Evolutionary conservation across 768 basidiomycete genomes (phyloP), one percentile per base, ranked within the genome.

Genomic region (Cystobasidium onofrii): DNA sequence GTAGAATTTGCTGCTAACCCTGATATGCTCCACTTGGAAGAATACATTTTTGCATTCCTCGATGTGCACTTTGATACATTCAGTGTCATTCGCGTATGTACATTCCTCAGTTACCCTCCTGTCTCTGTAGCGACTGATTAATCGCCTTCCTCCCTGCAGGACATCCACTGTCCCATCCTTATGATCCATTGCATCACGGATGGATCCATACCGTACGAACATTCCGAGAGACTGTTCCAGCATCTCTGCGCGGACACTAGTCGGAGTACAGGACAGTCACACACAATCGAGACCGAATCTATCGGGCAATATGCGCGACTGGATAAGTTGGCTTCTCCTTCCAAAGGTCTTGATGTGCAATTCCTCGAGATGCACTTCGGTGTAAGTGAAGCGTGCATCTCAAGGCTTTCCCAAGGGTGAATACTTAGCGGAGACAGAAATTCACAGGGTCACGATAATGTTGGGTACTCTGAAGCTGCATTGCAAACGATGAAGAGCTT

Each of bases 131-230:
- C 13, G 20, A 36, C 10, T 34, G 23, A 64, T 29, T 29, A 17
- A 31, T 10, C 10, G 4, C n/a, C 10, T 34, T 41, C 4, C 34
- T 20, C 6, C 23, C 57, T 17, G 6, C 34, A 67, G 18, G 23
- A 57, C n/a, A 50, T 74, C 23, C 15, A 36, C 15, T 73, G 72
- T 44, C 74, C 74, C 25, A 72, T 74, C 25, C 69, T 74, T 1
- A 17, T 74, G 27, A 43, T 74, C 7, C 72, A 72, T 27, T 36
- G 43, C 17, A 20, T 55, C n/a, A 33, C 50, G 33, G 74, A 74
- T 33, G 36, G 66, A 3, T 54, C 50, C 9, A 64, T 74, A 31
- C 50, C 57, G 4, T 41, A 15, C 29, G 34, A 27, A n/a, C 74
- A 74, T 33, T 74, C 74, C 1, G 23, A 27, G 20, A 43, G 25